Evolutionary conservation across 116 monocot genomes (phyloP), one percentile per base, ranked within the genome.

Genomic region (Cymodocea nodosa): DNA sequence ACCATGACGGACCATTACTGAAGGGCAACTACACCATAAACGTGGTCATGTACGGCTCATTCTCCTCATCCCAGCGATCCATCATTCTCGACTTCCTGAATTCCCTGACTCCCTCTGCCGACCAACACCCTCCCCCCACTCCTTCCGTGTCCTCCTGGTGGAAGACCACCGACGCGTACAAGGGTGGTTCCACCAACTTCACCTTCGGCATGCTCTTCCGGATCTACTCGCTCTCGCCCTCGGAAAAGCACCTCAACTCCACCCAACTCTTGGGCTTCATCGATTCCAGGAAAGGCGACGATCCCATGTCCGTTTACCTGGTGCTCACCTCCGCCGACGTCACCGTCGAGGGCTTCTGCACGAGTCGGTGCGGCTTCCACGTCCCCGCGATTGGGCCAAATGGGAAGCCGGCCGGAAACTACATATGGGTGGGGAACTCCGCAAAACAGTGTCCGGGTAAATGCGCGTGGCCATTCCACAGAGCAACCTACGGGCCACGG

Each of bases 351-450:
- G 73, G 73, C 49, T 73, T 73, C 73, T 73, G 73, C 73, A 49
- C 50, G 25, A 51, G 51, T 30, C 25, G 66, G 13, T 73, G 73
- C 25, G 73, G 73, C 6, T 24, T 59, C 14, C 73, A 73, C 51
- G 72, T 64, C 17, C 55, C 71, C 55, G 2, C 44, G 17, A 3
- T 30, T 10, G 36, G 53, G 55, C 68, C 23, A 2, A 25, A 48
- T 24, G 51, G 17, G 0, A 84, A 76, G 25, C 69, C 82, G 52
- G 77, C 76, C 71, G 75, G 55, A 23, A 55, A 80, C 0, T 89
- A 85, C 74, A 60, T 89, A 52, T 89, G 89, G 89, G 82, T 68
- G 19, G 68, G 68, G 15, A 68, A 68, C 39, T 71, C 71, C 14
- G 53, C 18, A 5, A 17, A 22, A 5, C 72, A 72, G 72, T 72